Conservation (phyloP, 208 protist species). For the Acanthamoeba rhysodes region DNA sequence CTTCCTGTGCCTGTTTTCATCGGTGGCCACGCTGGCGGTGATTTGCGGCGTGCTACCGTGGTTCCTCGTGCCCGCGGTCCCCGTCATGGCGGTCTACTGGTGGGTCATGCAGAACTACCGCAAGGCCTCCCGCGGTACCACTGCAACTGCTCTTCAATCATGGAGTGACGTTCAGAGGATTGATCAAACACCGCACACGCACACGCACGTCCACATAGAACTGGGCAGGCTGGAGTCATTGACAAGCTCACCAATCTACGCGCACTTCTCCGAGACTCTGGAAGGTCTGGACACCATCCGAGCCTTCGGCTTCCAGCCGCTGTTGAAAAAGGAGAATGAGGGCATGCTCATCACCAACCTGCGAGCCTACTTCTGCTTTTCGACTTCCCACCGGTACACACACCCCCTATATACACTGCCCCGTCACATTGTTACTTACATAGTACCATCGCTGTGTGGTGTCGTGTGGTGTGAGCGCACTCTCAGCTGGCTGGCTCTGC, state of each 20-base stretch:
- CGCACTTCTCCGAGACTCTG: slow-evolving; percentile 25
- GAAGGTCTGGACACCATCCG: slow-evolving; percentile 14
- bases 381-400: neutral
- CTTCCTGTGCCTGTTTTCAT: neutral
- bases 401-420: neutral
- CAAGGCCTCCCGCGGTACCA: neutral
- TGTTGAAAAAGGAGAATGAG: slow-evolving; percentile 19
- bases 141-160: slow-evolving; percentile 25
- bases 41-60: slow-evolving; percentile 60
- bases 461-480: too few relatives aligned
- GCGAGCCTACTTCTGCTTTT: neutral
- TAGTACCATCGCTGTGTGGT: too few relatives aligned
- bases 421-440: too few relatives aligned
- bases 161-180: neutral
- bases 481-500: neutral
- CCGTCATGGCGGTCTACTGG: slow-evolving; percentile 77
- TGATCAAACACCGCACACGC: neutral
- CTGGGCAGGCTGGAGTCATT: neutral
- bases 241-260: neutral
- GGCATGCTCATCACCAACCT: neutral
- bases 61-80: slow-evolving; percentile 63
- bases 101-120: slow-evolving; percentile 71
- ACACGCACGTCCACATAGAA: neutral
- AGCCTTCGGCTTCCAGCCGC: neutral
- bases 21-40: slow-evolving; percentile 38